Base-by-base conservation (phyloP, 805 yeast species). In the Hanseniaspora singularis region DNA sequence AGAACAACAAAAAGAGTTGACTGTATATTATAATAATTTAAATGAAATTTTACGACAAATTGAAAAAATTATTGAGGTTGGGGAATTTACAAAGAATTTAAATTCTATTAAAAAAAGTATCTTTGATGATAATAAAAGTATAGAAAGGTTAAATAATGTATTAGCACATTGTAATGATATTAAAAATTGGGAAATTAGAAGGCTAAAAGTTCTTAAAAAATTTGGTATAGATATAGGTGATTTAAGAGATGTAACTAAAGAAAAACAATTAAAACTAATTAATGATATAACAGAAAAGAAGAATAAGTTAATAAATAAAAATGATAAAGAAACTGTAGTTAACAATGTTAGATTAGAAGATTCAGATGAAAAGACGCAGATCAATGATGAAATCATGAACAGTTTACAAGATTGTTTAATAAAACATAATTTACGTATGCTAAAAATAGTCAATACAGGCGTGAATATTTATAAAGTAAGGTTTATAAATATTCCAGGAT, bases 1-100 rank as follows among this genome's bases (percentile, higher is more conserved):
- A 22, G 60, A 55, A 33, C 64, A 58, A 38, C 46, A 52, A n/a
- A 49, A 51, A 10, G 55, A 51, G 19, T 39, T 61, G n/a, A 49
- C 45, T 18, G 34, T 38, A 4, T 51, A 51, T 10, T 42, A 56
- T 23, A 47, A 43, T 5, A 50, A 48, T 14, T 48, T 51, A 1
- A 43, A 49, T 53, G 53, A 8, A 36, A 52, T 10, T 33, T 57
- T 4, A 49, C 40, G 26, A 49, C 63, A 61, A 36, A 49, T 62
- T 3, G 46, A 33, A n/a, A 28, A 55, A 12, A 23, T 55, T 4
- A 55, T 50, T 24, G 53, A 53, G 24, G 34, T 51, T 2, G 53
- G 57, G 9, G 22, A 48, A 2, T 41, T 40, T 8, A 40, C 38
- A 6, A 30, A 49, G 5, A 11, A 15, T 3, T 19, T 14, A n/a